Percentiles rank a stretch among this genome's conserved stretches.
Evolutionary conservation across 768 basidiomycete species (phyloP).

Genomic region (Leucocoprinus birnbaumii): DNA sequence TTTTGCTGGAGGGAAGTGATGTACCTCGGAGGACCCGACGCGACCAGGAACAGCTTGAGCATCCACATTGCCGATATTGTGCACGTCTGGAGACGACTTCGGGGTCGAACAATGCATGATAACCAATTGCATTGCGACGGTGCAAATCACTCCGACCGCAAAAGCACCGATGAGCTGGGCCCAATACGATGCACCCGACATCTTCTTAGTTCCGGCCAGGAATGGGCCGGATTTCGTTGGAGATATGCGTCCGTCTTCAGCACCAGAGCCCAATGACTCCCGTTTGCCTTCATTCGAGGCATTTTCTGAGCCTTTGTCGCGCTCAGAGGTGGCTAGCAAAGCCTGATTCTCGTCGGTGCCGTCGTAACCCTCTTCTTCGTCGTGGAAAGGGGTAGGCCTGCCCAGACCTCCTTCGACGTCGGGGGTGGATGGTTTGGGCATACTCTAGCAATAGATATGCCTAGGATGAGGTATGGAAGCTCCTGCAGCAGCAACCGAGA

Average conservation of each 20-base stretch:
- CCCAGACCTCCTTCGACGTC: conserved; percentile 3
- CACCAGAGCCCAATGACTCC: not conserved
- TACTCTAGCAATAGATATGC: not conserved
- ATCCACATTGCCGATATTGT: not conserved
- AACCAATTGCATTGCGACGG: conserved; percentile 4
- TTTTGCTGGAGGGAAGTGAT: conserved; percentile 68
- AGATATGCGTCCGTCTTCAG: not conserved
- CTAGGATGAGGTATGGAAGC: not conserved
- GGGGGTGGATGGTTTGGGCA: not conserved
- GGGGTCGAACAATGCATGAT: not conserved
- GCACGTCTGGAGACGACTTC: not conserved
- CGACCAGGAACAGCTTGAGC: conserved; percentile 51
- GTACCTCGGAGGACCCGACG: conserved; percentile 68
- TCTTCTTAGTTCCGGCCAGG: conserved; percentile 4
- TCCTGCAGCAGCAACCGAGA: too few species aligned
- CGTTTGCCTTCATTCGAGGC: not conserved
- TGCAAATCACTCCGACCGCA: conserved; percentile 9
- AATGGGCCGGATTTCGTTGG: not conserved
- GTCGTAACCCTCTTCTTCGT: conserved; percentile 7
- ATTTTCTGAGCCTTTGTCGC: not conserved
- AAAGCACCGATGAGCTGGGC: conserved; percentile 9
- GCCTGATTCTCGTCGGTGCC: conserved; percentile 7
- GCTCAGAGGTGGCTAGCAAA: not conserved
- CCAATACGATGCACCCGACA: conserved; percentile 3
- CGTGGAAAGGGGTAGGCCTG: not conserved